Evolutionary conservation across 345 rosid genomes (phyloP), one percentile per base, ranked within the genome.

Genomic region (Gossypium sturtianum): DNA sequence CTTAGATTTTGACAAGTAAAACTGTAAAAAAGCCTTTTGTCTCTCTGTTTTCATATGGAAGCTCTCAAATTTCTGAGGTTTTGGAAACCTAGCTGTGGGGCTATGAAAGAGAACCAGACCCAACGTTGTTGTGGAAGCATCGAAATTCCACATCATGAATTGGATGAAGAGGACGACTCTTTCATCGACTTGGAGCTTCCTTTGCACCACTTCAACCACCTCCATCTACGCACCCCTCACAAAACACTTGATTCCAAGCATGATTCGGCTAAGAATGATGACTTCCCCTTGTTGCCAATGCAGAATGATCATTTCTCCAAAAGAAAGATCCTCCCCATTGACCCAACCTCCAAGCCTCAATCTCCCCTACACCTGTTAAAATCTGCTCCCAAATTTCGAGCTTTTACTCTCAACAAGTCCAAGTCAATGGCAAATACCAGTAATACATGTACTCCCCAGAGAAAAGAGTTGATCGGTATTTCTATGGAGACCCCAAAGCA

Each of bases 161-260:
- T 80, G 59, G 86, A 77, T 0, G 94, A 90, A 67, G 98, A 82
- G 59, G 98, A 94, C 3, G 98, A 94, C 72, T 92, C 98, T 0
- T 92, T 91, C 84, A 86, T 92, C 77, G 98, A 94, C 71, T 79
- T 94, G 75, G 93, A 94, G 84, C 88, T 94, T 69, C 76, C 93
- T 80, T 85, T 84, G 29, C 82, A 89, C 53, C 84, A 82, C 51
- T 67, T 56, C 74, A 81, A 83, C 80, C 49, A 34, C 41, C 41
- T 34, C 41, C 41, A 34, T 34, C 41, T 34, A 34, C 41, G 6
- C 38, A 29, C 38, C 38, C 38, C 5, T 29, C 0, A 53, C 51
- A 76, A 51, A 7, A 45, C 65, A 43, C 78, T 74, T 59, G 80
- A 79, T 74, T 73, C 54, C 27, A 66, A 25, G 1, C 53, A 80